Percentiles rank a stretch among this genome's conserved stretches.
These are phyloP conservation scores for Trichoderma lentiforme DNA, from an alignment of 2,329 filamentous ascomycete genomes.

Conservation along the genomic window DNA sequence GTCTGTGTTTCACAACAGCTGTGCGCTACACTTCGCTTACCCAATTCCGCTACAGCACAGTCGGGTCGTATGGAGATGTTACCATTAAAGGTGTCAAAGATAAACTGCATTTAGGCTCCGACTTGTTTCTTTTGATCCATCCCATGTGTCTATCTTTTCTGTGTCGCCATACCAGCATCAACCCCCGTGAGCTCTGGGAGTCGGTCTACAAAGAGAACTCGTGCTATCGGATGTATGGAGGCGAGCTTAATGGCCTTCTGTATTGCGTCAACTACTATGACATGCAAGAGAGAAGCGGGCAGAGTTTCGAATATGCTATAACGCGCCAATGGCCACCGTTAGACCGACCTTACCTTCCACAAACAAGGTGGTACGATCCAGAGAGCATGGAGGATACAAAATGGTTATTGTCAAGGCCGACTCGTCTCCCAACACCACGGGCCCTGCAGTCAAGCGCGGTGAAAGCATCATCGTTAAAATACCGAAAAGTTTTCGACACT, in stretches of 20 bases:
- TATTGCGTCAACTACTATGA: background rate
- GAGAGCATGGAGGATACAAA: constrained; percentile 1
- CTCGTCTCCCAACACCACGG: background rate
- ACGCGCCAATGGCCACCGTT: background rate
- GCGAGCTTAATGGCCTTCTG: background rate
- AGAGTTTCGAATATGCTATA: background rate
- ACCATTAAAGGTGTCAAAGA: background rate
- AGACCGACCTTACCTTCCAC: background rate
- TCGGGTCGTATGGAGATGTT: background rate
- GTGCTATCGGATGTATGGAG: background rate
- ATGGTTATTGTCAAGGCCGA: background rate
- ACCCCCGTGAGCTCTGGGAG: background rate
- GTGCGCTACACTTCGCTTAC: background rate
- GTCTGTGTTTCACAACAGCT: background rate
- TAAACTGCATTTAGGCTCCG: background rate
- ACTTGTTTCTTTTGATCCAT: background rate
- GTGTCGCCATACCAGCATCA: background rate
- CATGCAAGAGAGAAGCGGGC: background rate
- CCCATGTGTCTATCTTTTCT: background rate
- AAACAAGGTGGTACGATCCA: background rate
- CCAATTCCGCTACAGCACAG: background rate
- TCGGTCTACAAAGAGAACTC: background rate
- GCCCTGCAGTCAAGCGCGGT: background rate
- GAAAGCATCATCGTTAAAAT: background rate
- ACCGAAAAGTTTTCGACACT: background rate